phyloP scores from a whole-genome alignment of 768 basidiomycete genomes.

The Favolaschia claudopus region DNA sequence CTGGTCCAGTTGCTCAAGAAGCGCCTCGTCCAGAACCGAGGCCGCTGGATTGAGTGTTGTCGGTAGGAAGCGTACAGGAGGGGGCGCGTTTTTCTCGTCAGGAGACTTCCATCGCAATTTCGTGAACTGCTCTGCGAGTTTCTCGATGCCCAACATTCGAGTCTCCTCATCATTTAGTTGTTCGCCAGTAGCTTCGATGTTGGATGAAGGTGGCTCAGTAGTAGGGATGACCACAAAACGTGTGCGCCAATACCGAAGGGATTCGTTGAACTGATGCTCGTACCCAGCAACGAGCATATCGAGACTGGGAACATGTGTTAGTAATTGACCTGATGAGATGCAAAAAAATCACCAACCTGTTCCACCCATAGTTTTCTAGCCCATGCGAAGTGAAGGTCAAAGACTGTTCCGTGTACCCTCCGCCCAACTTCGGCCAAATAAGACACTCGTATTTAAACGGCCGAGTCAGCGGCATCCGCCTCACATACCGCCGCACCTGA shows the following conservation, averaged over 20 bases:
- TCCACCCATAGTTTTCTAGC: conserved; percentile 87
- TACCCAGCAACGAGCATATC: conserved; percentile 89
- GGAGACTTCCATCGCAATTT: conserved; percentile 81
- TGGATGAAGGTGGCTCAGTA: conserved; percentile 65
- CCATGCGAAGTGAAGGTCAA: conserved; percentile 82
- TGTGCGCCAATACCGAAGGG: conserved; percentile 92
- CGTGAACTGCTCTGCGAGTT: conserved; percentile 87
- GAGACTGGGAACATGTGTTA: conserved; percentile 51
- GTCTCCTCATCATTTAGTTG: conserved; percentile 86
- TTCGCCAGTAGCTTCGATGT: conserved; percentile 71
- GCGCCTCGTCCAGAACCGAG: conserved; percentile 78
- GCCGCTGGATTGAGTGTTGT: conserved; percentile 86
- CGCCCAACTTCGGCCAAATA: conserved; percentile 92
- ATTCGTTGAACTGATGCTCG: conserved; percentile 81
- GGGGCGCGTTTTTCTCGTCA: conserved; percentile 59
- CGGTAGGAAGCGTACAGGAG: conserved; percentile 79
- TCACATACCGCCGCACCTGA: conserved; percentile 85
- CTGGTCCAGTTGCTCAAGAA: conserved; percentile 83
- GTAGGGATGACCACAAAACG: conserved; percentile 93
- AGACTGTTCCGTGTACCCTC: conserved; percentile 82
- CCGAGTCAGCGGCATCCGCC: conserved; percentile 69
- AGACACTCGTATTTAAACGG: conserved; percentile 85
- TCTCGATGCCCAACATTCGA: conserved; percentile 88
- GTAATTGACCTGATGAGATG: not conserved
- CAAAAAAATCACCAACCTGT: conserved; percentile 57